Percentiles rank a stretch among this genome's conserved stretches.
These are phyloP conservation scores for Tetrahymena malaccensis DNA, from an alignment of 73 alveolate species.

Conservation along the genomic window DNA sequence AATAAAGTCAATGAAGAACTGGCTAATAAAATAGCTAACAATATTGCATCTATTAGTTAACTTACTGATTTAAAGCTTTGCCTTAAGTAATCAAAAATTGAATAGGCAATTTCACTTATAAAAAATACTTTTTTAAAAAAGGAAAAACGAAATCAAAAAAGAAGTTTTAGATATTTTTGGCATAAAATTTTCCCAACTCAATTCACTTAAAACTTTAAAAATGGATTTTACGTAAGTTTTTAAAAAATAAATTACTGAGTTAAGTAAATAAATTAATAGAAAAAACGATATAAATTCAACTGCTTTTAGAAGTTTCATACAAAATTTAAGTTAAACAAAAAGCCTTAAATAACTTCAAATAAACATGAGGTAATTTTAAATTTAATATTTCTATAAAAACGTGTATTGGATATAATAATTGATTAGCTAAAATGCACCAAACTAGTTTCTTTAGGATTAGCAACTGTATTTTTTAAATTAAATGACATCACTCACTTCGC, in stretches of 20 bases:
- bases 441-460: background rate
- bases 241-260: background rate
- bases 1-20: background rate
- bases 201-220: background rate
- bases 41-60: background rate
- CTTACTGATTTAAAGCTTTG: background rate
- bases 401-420: too few relatives aligned
- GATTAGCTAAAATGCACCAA: background rate
- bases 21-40: background rate
- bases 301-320: background rate
- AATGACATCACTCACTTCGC: background rate
- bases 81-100: background rate
- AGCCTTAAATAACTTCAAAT: background rate
- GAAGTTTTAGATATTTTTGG: background rate
- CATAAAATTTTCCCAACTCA: background rate
- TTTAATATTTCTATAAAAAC: background rate
- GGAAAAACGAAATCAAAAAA: background rate
- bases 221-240: background rate
- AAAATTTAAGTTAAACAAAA: background rate
- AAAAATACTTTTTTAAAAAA: background rate
- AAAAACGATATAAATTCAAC: background rate
- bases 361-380: background rate
- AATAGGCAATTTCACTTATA: background rate
- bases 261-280: background rate
- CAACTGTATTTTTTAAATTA: background rate